Evolutionary conservation across 345 rosid species (phyloP).

Genomic region (Psidium friedrichsthalianum): DNA sequence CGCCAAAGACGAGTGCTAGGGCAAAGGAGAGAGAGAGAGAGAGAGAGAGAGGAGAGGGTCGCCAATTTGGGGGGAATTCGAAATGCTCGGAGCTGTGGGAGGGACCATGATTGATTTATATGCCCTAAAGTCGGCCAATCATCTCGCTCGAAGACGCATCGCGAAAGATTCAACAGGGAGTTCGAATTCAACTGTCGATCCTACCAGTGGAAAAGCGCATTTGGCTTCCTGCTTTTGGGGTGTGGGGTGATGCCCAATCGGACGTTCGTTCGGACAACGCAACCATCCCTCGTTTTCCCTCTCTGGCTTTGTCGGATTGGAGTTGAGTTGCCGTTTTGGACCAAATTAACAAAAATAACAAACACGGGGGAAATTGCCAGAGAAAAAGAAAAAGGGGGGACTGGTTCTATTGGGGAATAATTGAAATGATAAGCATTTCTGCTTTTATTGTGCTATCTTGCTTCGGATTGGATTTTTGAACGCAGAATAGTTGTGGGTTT

Average conservation of each 20-base stretch:
- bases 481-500: not conserved
- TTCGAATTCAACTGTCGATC: not conserved
- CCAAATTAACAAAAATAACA: not conserved
- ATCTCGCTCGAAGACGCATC: not conserved
- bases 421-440: not conserved
- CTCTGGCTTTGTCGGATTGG: not conserved
- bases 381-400: too few relatives aligned
- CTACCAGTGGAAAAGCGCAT: not conserved
- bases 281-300: not conserved
- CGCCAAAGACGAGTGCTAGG: not conserved
- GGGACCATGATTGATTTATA: not conserved
- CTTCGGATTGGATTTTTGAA: not conserved
- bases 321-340: not conserved
- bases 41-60: not conserved
- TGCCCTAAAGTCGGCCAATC: not conserved
- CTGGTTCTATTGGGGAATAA: not conserved
- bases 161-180: not conserved
- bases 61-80: not conserved
- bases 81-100: not conserved
- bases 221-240: not conserved
- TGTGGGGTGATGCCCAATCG: not conserved
- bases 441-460: not conserved
- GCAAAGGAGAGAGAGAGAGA: not conserved
- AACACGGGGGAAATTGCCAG: not conserved
- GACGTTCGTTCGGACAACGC: not conserved